A percentile compares a stretch with the other conserved stretches of the same genome.
These are phyloP conservation scores for Lachnum nothofagi DNA, from an alignment of 2,329 filamentous ascomycete genomes.

Conservation along the genomic window DNA sequence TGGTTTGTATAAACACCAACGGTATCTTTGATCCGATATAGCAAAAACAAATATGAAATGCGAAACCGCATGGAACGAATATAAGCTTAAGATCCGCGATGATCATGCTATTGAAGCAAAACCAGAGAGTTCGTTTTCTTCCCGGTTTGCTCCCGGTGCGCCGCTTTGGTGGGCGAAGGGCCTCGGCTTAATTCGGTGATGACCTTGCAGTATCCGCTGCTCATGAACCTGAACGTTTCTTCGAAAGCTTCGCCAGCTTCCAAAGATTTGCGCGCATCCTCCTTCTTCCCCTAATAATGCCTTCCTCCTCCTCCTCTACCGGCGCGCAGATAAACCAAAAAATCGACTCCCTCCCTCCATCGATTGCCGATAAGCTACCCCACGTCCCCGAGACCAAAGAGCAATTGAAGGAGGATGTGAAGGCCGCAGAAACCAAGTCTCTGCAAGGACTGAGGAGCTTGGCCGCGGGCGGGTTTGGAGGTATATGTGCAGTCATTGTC, in stretches of 20 bases:
- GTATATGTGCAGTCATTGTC: slow-evolving; percentile 87
- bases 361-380: slow-evolving; percentile 27
- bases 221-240: background rate
- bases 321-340: slow-evolving; percentile 27
- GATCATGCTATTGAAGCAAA: slow-evolving; percentile 1
- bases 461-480: slow-evolving; percentile 84
- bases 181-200: no score
- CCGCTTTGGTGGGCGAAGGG: no score
- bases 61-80: slow-evolving; percentile 7
- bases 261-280: background rate
- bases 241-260: background rate
- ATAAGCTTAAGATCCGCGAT: background rate
- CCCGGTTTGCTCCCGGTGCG: no score
- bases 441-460: slow-evolving; percentile 71
- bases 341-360: slow-evolving; percentile 25
- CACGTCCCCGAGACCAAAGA: slow-evolving; percentile 32
- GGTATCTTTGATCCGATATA: slow-evolving; percentile 4
- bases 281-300: slow-evolving; percentile 16
- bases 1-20: no score
- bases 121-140: background rate
- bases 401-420: slow-evolving; percentile 30
- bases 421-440: slow-evolving; percentile 28
- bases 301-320: slow-evolving; percentile 22
- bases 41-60: background rate
- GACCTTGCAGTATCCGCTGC: background rate